Conservation (phyloP, 1,139 yeast species). For the Blastobotrys illinoisensis region DNA sequence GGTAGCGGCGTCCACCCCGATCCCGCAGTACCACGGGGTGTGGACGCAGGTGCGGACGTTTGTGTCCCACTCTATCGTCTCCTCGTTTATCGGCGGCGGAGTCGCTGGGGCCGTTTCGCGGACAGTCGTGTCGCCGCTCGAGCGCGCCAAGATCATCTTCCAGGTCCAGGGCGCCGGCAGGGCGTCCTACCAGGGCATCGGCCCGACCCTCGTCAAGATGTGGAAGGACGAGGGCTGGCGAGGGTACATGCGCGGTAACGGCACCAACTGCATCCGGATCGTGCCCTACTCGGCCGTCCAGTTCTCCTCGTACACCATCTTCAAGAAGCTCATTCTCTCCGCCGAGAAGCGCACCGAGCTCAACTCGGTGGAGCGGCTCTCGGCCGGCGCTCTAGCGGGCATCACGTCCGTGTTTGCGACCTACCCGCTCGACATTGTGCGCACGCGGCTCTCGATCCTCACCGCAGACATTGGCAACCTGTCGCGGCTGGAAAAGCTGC, state of each 20-base stretch:
- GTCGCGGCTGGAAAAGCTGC: conserved; percentile 37
- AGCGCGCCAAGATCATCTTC: conserved; percentile 83
- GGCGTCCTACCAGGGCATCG: conserved; percentile 62
- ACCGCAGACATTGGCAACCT: conserved; percentile 68
- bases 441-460: conserved; percentile 84
- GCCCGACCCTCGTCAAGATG: conserved; percentile 69
- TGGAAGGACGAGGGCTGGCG: conserved; percentile 86
- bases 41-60: conserved; percentile 17
- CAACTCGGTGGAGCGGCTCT: conserved; percentile 51
- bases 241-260: conserved; percentile 87
- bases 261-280: conserved; percentile 80
- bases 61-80: conserved; percentile 33
- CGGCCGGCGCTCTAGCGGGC: conserved; percentile 82
- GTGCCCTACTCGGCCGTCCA: conserved; percentile 96
- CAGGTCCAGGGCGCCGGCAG: conserved; percentile 83
- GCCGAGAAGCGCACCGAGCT: conserved; percentile 32
- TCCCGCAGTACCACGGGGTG: not conserved
- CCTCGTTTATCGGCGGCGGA: conserved; percentile 71
- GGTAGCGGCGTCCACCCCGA: not conserved
- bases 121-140: conserved; percentile 92
- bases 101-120: conserved; percentile 90
- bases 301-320: conserved; percentile 75
- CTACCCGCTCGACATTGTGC: conserved; percentile 84
- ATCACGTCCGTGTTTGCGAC: conserved; percentile 75
- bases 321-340: conserved; percentile 41